Conservation (phyloP, 306 rosid species). For the Leucaena leucocephala region DNA sequence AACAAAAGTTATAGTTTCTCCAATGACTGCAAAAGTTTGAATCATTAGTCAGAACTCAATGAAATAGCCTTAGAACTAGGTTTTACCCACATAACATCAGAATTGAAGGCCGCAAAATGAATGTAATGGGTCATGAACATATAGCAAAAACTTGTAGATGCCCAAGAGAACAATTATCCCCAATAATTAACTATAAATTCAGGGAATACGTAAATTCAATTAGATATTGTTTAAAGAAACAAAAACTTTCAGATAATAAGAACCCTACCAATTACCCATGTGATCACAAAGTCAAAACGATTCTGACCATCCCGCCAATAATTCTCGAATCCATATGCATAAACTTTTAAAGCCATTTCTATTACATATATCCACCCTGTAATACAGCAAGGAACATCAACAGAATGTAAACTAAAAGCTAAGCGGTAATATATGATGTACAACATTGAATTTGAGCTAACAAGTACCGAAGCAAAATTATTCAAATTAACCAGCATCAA, state of each 20-base stretch:
- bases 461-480: conserved; percentile 25
- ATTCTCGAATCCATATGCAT: conserved; percentile 81
- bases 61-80: conserved; percentile 9
- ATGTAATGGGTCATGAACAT: conserved; percentile 26
- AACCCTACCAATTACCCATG: conserved; percentile 77
- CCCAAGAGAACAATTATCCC: not conserved
- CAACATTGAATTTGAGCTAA: conserved; percentile 1
- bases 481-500: conserved; percentile 9
- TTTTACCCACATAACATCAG: conserved; percentile 13
- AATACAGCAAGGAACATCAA: conserved; percentile 40
- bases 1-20: conserved; percentile 80
- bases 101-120: conserved; percentile 25
- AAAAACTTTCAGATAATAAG: not conserved
- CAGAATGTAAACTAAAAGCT: conserved; percentile 2
- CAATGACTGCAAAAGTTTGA: conserved; percentile 67
- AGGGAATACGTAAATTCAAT: conserved; percentile 19
- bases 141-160: conserved; percentile 16
- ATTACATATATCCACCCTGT: conserved; percentile 93
- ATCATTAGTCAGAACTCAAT: conserved; percentile 32
- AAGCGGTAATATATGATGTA: not conserved
- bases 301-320: conserved; percentile 98
- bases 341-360: conserved; percentile 88
- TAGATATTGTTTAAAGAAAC: conserved; percentile 27
- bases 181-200: conserved; percentile 28
- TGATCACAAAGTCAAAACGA: conserved; percentile 85